Evolutionary conservation across 202 grass and related monocot species (phyloP).

Genomic region (Zizania palustris): DNA sequence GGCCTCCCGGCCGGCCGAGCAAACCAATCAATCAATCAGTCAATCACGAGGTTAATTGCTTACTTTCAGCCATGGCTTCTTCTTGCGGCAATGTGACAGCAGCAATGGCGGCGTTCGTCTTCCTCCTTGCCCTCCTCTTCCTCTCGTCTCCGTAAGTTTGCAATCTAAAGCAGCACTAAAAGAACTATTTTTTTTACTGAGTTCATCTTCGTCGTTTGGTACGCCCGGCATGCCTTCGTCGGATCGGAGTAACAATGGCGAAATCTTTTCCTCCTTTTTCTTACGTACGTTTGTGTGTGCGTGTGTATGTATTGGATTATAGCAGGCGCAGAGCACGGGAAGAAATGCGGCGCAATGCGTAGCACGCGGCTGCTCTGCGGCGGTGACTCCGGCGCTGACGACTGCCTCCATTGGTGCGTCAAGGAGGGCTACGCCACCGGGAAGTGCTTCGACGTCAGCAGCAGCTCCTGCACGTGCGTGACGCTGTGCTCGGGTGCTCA

Average conservation of each 20-base stretch:
- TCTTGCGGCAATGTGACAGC: not conserved
- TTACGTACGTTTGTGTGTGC: too few species aligned
- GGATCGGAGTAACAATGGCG: too few species aligned
- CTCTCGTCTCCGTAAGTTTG: not conserved
- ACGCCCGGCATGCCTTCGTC: too few species aligned
- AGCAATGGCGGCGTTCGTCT: not conserved
- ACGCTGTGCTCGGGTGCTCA: not conserved
- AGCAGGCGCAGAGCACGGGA: not conserved
- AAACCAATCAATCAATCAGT: not conserved
- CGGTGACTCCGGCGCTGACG: not conserved
- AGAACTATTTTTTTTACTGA: not conserved
- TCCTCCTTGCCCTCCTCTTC: not conserved
- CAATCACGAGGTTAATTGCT: too few species aligned
- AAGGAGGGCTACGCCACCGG: slow-evolving; percentile 16
- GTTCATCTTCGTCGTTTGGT: too few species aligned
- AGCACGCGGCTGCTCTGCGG: not conserved
- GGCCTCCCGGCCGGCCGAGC: not conserved
- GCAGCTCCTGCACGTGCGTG: not conserved
- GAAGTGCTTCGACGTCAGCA: slow-evolving; percentile 9
- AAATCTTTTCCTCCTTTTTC: not conserved
- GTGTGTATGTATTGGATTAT: not conserved
- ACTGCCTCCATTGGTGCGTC: slow-evolving; percentile 16
- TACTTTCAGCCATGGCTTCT: not conserved
- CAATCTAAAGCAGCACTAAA: not conserved
- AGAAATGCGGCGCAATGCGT: not conserved